Percentiles rank a stretch among this genome's conserved stretches.
These are phyloP conservation scores for Triadica sebifera DNA, from an alignment of 345 rosid species.

Conservation along the genomic window DNA sequence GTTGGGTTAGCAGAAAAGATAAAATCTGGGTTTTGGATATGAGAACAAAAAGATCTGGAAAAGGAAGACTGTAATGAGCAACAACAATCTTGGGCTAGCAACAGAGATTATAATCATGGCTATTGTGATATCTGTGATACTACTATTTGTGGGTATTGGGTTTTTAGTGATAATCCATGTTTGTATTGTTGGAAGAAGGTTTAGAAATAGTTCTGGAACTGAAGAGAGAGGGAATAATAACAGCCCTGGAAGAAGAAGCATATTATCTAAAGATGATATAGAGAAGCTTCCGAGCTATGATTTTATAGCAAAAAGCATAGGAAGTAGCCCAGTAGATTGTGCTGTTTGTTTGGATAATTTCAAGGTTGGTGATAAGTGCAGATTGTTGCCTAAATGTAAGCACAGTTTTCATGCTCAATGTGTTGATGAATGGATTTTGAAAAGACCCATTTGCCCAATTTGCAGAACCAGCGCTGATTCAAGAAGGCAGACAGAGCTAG, in stretches of 20 bases:
- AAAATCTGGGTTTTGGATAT: neutral
- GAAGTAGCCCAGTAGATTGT: slow-evolving; percentile 43
- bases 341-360: slow-evolving; percentile 59
- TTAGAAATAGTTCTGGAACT: slow-evolving; percentile 10
- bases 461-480: slow-evolving; percentile 44
- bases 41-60: neutral
- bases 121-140: slow-evolving; percentile 30
- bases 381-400: slow-evolving; percentile 46
- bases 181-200: slow-evolving; percentile 40
- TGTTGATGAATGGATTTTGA: slow-evolving; percentile 55
- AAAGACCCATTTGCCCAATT: slow-evolving; percentile 53
- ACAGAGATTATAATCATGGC: slow-evolving; percentile 29
- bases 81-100: slow-evolving; percentile 5
- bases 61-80: slow-evolving; percentile 17
- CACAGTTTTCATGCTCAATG: slow-evolving; percentile 60
- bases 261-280: slow-evolving; percentile 45
- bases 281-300: slow-evolving; percentile 58
- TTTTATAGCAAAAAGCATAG: slow-evolving; percentile 35
- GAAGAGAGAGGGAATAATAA: neutral
- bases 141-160: slow-evolving; percentile 42
- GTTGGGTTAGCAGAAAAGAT: neutral
- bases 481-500: slow-evolving; percentile 5
- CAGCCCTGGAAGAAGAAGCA: slow-evolving; percentile 7
- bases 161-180: slow-evolving; percentile 40
- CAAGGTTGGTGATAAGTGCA: slow-evolving; percentile 53